These are phyloP conservation scores for Cutaneotrichosporon spelunceum DNA, from an alignment of 1,284 basidiomycete genomes.

Conservation along the genomic window DNA sequence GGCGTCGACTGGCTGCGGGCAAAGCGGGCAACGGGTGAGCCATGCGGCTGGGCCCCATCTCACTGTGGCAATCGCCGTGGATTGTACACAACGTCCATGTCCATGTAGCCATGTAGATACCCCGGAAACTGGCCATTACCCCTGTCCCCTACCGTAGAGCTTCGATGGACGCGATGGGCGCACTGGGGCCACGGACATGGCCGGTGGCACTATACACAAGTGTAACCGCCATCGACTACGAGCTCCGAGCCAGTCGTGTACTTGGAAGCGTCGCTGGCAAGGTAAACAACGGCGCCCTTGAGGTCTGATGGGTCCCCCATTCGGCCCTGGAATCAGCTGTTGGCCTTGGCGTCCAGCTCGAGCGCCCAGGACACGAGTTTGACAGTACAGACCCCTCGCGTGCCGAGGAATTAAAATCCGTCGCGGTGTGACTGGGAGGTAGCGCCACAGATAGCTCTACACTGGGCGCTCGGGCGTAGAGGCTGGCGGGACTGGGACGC, in stretches of 20 bases:
- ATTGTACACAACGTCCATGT: not conserved
- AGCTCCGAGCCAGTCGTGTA: slow-evolving; percentile 33
- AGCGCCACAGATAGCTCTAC: no score
- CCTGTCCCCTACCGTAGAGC: not conserved
- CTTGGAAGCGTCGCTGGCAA: slow-evolving; percentile 47
- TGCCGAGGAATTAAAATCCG: no score
- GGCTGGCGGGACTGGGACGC: no score
- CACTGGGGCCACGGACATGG: not conserved
- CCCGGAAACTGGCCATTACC: not conserved
- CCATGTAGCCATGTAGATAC: not conserved
- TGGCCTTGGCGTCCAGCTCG: not conserved
- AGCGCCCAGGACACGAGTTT: no score
- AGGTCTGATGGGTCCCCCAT: slow-evolving; percentile 55
- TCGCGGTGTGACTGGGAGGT: no score
- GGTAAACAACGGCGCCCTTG: slow-evolving; percentile 54
- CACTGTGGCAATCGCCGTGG: not conserved
- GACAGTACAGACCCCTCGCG: no score
- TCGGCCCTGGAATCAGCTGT: slow-evolving; percentile 31
- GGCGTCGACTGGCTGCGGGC: no score
- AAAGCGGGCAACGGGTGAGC: not conserved
- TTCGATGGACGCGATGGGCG: not conserved
- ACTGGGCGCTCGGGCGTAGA: no score
- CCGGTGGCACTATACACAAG: slow-evolving; percentile 19
- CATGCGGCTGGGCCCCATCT: not conserved
- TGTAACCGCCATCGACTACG: slow-evolving; percentile 34